Base-by-base conservation (phyloP, 2,329 filamentous ascomycete genomes). In the Didymosphaeria variabile region DNA sequence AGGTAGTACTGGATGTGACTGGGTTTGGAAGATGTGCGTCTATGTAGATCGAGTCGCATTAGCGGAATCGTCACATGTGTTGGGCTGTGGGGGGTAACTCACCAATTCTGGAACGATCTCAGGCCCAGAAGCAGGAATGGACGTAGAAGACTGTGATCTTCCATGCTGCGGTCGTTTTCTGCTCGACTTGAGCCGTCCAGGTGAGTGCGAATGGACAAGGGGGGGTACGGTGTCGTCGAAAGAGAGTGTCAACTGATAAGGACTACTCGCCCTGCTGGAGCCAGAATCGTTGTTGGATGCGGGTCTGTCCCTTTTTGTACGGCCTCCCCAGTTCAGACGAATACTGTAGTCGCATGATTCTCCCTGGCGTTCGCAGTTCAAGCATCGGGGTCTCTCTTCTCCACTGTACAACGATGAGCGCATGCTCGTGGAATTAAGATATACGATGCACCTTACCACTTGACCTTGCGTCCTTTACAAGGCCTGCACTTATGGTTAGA, bases 301-400 rank as follows among this genome's bases (percentile, higher is more conserved):
- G 63, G 84, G 85, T 3, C 21, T 31, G 42, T 77, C 86, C 86
- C 86, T 87, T 73, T 87, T 90, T 53, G 85, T 84, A 59, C 91
- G 86, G 5, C 91, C 91, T 62, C 90, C 89, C 92, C 92, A 94
- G 70, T 94, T 94, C 66, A 94, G 80, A 34, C 90, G 86, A 68
- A 94, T 91, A 70, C 88, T 91, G 76, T 94, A 94, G 77, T 95
- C 91, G 80, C 92, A 95, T 50, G 81, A 80, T 73, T 93, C 90
- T 62, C 88, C 88, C 65, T 89, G 88, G 63, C 88, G 88, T 69
- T 88, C 84, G 77, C 92, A 94, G 72, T 93, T 93, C 52, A 85
- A 72, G 77, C 92, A 94, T 63, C 78, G 80, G 15, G 92, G 91
- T 67, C 90, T 90, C 73, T 91, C 89, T 77, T 94, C 92, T 64